Evolutionary conservation across 106 monocot species (phyloP).

Genomic region (Posidonia australis): DNA sequence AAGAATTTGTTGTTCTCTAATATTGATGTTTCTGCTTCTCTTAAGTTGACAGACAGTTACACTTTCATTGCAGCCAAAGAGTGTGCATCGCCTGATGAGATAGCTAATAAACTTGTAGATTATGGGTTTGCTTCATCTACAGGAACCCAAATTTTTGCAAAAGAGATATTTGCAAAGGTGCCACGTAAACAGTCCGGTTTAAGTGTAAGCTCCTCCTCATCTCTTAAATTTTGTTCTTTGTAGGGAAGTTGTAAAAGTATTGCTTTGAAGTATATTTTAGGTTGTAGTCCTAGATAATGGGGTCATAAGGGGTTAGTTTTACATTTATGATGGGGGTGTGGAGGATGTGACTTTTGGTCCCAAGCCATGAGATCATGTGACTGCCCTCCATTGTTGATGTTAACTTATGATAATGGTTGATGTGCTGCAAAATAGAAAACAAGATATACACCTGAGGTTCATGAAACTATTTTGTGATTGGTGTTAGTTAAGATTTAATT

Average conservation of each 20-base stretch:
- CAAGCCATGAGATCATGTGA: too few species aligned
- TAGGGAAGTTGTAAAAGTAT: neutral
- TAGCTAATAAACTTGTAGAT: constrained; percentile 46
- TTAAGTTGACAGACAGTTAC: neutral
- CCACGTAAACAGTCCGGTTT: constrained; percentile 41
- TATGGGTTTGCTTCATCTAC: constrained; percentile 44
- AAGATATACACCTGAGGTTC: neutral
- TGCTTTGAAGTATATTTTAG: neutral
- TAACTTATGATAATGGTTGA: too few species aligned
- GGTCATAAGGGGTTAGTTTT: too few species aligned
- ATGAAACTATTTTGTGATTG: too few species aligned
- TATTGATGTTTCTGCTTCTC: neutral
- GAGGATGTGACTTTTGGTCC: too few species aligned
- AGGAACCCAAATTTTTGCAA: constrained; percentile 45
- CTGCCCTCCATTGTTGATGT: too few species aligned
- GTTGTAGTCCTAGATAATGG: too few species aligned
- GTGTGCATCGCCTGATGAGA: constrained; percentile 41
- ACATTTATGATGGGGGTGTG: too few species aligned
- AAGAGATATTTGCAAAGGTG: constrained; percentile 54
- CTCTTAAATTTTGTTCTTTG: neutral
- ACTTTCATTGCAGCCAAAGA: constrained; percentile 55
- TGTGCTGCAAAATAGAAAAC: neutral
- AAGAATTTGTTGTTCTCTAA: neutral
- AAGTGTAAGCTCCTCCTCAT: constrained; percentile 36
- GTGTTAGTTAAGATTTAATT: neutral